phyloP scores from a whole-genome alignment of 805 yeast species.

The Yamadazyma tumulicola region DNA sequence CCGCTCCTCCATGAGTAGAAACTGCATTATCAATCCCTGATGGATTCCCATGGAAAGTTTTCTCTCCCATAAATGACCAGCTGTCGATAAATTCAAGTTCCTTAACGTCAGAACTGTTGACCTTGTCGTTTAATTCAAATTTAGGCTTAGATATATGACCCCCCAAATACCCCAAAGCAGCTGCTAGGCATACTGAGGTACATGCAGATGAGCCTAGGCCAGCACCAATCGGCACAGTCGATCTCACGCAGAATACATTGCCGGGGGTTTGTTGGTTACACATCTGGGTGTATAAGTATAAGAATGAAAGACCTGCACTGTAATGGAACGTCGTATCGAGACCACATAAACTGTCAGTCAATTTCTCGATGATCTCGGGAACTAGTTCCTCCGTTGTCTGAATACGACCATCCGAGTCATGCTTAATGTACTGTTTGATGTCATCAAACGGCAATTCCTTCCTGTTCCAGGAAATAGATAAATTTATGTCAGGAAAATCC shows the following conservation, averaged over 20 bases:
- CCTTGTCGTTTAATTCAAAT: conserved; percentile 29
- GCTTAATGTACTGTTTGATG: conserved; percentile 17
- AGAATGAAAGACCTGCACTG: conserved; percentile 77
- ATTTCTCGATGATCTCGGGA: conserved; percentile 51
- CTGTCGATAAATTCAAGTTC: conserved; percentile 65
- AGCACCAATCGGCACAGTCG: conserved; percentile 92
- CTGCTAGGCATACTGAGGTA: conserved; percentile 75
- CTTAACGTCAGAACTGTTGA: conserved; percentile 24
- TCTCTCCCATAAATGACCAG: conserved; percentile 93
- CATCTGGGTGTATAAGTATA: conserved; percentile 67
- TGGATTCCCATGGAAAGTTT: conserved; percentile 94
- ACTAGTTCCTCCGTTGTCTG: conserved; percentile 50
- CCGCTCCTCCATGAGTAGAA: conserved; percentile 95
- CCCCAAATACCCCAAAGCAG: conserved; percentile 66
- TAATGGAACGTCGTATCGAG: conserved; percentile 59
- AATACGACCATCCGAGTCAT: conserved; percentile 15
- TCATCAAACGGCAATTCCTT: conserved; percentile 60
- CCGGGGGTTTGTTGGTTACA: conserved; percentile 49
- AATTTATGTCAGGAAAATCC: conserved; percentile 80
- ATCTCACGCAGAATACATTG: conserved; percentile 61
- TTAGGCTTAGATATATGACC: conserved; percentile 46
- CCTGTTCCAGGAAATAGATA: conserved; percentile 61
- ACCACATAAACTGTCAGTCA: conserved; percentile 42
- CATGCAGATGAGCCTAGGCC: conserved; percentile 96
- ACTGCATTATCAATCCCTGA: conserved; percentile 96